phyloP scores from a whole-genome alignment of 805 yeast genomes.

The Kodamaea sagamina region DNA sequence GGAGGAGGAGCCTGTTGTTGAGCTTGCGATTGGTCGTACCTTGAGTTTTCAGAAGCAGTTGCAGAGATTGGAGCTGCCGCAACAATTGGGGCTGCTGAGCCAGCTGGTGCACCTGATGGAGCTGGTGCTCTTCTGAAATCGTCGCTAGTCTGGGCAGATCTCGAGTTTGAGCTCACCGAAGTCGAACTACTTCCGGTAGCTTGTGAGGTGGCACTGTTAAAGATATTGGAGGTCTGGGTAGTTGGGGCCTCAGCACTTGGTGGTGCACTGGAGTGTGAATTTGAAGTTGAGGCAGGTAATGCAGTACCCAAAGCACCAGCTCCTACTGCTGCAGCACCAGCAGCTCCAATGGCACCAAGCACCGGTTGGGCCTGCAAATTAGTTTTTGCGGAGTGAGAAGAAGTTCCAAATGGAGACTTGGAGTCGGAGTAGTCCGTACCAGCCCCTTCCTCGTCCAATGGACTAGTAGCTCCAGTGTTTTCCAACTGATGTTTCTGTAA shows the following conservation, averaged over 20 bases:
- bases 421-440: constrained; percentile 4
- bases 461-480: constrained; percentile 4
- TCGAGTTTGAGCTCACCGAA: background rate
- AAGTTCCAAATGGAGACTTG: constrained; percentile 4
- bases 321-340: constrained; percentile 9
- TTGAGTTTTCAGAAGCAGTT: background rate
- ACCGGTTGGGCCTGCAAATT: no score
- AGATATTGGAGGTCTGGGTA: background rate
- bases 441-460: constrained; percentile 1
- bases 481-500: constrained; percentile 37
- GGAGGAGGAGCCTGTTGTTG: constrained; percentile 43
- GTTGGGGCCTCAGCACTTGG: background rate
- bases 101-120: background rate
- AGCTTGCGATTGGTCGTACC: constrained; percentile 10
- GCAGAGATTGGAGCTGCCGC: background rate
- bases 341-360: constrained; percentile 5
- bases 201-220: constrained; percentile 1
- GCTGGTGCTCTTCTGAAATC: background rate
- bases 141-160: constrained; percentile 1
- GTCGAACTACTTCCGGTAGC: background rate
- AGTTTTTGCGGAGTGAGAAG: background rate
- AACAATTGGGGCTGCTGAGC: no score
- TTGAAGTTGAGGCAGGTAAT: background rate
- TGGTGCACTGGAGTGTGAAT: background rate
- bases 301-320: constrained; percentile 1